Percentiles rank a stretch among this genome's conserved stretches.
These are phyloP conservation scores for Ochromonas danica DNA, from an alignment of 108 stramenopile species.

Conservation along the genomic window DNA sequence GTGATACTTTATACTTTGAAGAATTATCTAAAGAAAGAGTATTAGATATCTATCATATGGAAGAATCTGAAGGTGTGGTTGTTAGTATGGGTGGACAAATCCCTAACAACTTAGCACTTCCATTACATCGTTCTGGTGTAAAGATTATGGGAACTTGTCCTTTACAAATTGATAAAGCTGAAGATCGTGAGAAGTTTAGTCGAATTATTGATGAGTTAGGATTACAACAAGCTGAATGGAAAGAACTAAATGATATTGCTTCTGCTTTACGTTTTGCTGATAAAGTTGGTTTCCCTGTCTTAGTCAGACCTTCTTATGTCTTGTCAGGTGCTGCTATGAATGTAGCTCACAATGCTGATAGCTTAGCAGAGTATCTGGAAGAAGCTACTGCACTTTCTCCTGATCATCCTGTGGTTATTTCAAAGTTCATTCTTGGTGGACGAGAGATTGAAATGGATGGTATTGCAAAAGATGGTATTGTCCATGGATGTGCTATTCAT, in stretches of 20 bases:
- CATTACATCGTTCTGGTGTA: conserved; percentile 79
- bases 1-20: conserved; percentile 97
- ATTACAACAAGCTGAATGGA: conserved; percentile 91
- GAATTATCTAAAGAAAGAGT: conserved; percentile 90
- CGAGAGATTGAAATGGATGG: conserved; percentile 95
- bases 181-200: conserved; percentile 93
- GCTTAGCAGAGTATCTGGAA: conserved; percentile 75
- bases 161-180: conserved; percentile 91
- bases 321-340: conserved; percentile 97
- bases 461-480: conserved; percentile 87
- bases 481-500: conserved; percentile 78
- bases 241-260: conserved; percentile 76
- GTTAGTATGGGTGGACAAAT: conserved; percentile 87
- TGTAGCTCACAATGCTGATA: conserved; percentile 85
- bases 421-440: conserved; percentile 91
- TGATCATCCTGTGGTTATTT: conserved; percentile 94
- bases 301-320: conserved; percentile 94
- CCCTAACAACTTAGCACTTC: conserved; percentile 92
- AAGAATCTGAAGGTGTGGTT: conserved; percentile 72
- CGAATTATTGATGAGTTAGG: conserved; percentile 93
- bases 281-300: conserved; percentile 72
- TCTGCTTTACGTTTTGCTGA: conserved; percentile 83
- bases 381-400: conserved; percentile 89
- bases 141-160: conserved; percentile 90
- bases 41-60: conserved; percentile 87